Conservation (phyloP, 805 yeast species). For the Kregervanrija pseudodelftensis region DNA sequence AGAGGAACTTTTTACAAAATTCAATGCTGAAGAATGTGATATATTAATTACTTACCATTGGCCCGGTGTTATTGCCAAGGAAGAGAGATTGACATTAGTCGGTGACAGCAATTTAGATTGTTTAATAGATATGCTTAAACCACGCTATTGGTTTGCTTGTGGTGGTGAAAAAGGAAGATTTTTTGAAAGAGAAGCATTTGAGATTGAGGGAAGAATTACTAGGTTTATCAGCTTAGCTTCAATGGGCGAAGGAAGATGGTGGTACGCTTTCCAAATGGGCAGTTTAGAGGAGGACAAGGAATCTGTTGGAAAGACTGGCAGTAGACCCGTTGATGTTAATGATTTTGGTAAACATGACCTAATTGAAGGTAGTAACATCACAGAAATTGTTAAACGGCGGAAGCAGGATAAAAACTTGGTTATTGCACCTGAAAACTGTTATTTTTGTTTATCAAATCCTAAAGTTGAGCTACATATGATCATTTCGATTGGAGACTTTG, state of each 20-base stretch:
- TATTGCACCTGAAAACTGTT: conserved; percentile 59
- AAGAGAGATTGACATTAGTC: conserved; percentile 34
- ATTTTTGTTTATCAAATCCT: conserved; percentile 79
- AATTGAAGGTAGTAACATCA: neutral
- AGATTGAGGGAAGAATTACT: conserved; percentile 32
- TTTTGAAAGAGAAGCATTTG: conserved; percentile 50
- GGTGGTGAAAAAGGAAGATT: conserved; percentile 44
- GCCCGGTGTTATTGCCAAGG: conserved; percentile 47
- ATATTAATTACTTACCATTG: conserved; percentile 53
- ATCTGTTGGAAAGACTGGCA: conserved; percentile 14
- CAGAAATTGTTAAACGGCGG: conserved; percentile 19
- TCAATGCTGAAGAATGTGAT: conserved; percentile 33
- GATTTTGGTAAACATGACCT: neutral
- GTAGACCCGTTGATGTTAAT: conserved; percentile 5
- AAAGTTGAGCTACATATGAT: conserved; percentile 74
- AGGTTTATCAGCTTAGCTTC: conserved; percentile 61
- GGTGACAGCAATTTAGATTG: conserved; percentile 42
- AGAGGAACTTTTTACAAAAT: conserved; percentile 12
- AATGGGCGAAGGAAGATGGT: conserved; percentile 59
- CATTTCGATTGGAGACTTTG: conserved; percentile 58
- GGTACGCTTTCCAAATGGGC: conserved; percentile 58
- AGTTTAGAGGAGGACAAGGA: conserved; percentile 20
- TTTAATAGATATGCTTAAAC: conserved; percentile 38
- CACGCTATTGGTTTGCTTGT: conserved; percentile 61
- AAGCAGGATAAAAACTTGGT: conserved; percentile 14